These are phyloP conservation scores for Punctularia strigosozonata DNA, from an alignment of 768 basidiomycete species.

Conservation along the genomic window DNA sequence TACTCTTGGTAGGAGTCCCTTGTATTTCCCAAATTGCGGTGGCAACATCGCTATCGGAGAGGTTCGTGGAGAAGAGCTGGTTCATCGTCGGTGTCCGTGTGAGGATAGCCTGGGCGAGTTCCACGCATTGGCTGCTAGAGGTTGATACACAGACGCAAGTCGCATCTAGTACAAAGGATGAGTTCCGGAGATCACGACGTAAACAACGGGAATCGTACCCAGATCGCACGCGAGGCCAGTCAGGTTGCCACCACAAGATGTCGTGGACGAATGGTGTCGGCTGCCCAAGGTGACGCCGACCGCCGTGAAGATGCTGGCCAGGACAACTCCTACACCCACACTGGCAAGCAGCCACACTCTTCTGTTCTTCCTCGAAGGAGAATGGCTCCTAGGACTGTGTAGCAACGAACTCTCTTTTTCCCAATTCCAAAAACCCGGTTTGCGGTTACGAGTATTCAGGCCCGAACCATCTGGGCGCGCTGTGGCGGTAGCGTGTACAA, in stretches of 20 bases:
- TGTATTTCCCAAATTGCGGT: slow-evolving; percentile 38
- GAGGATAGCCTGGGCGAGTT: slow-evolving; percentile 40
- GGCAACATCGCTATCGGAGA: slow-evolving; percentile 31
- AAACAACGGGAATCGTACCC: slow-evolving; percentile 19
- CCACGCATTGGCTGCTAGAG: slow-evolving; percentile 31
- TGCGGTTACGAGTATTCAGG: no score
- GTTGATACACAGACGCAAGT: slow-evolving; percentile 49
- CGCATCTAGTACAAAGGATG: slow-evolving; percentile 28
- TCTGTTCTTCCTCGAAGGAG: slow-evolving; percentile 6
- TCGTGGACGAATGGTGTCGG: neutral
- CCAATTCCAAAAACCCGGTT: neutral
- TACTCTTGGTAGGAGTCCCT: slow-evolving; percentile 27
- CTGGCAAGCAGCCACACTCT: slow-evolving; percentile 4
- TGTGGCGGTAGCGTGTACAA: no score
- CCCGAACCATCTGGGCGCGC: no score
- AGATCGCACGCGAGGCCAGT: slow-evolving; percentile 44
- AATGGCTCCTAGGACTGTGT: neutral
- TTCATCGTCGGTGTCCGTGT: slow-evolving; percentile 39
- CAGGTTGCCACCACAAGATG: slow-evolving; percentile 17
- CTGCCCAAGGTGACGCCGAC: neutral
- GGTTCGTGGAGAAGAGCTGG: slow-evolving; percentile 31
- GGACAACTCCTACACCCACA: slow-evolving; percentile 15
- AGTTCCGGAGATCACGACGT: slow-evolving; percentile 2
- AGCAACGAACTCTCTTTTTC: neutral
- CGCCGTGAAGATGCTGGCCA: neutral